Evolutionary conservation across 2,329 filamentous ascomycete species (phyloP), one percentile per base, ranked within the genome.

Genomic region (Teratosphaeria destructans): DNA sequence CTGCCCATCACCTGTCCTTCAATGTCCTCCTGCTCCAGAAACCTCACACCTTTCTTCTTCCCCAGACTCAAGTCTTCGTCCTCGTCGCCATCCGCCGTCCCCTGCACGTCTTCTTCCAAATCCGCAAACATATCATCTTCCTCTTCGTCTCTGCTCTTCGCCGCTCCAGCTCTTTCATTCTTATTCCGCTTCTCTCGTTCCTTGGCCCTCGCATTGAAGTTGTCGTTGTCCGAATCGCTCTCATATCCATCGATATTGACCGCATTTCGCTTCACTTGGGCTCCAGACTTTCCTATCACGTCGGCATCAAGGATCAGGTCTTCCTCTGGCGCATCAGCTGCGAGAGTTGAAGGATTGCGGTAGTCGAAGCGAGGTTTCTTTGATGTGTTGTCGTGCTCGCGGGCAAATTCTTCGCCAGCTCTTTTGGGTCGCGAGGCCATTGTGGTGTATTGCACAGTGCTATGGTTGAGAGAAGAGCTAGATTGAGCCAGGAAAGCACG

Each of bases 201-300:
- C 47, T 64, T 61, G 5, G 88, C 87, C 57, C 89, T 83, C 35
- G 82, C 82, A 66, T 94, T 84, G 73, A 96, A 95, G 53, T 89
- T 91, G 71, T 97, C 94, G 64, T 95, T 93, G 57, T 93, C 95
- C 60, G 82, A 85, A 74, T 99, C 94, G 10, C 88, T 94, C 67
- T 97, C 93, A 76, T 97, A 99, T 56, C 94, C 94, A 70, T 97
- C 94, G 49, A 99, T 85, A 70, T 97, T 96, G 59, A 99, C 89
- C 0, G 93, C 94, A 66, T 93, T 93, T 63, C 94, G 89, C 73
- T 96, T 96, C 0, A 90, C 89, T 49, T 85, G 82, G 35, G 84
- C 82, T 1, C 84, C 84, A 19, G 84, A 81, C 57, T 82, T 82
- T 16, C 92, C 91, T 64, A 97, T 96, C 47, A 96, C 92, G 71